phyloP scores from a whole-genome alignment of 1,139 yeast species.

The Taiozyma onychis region DNA sequence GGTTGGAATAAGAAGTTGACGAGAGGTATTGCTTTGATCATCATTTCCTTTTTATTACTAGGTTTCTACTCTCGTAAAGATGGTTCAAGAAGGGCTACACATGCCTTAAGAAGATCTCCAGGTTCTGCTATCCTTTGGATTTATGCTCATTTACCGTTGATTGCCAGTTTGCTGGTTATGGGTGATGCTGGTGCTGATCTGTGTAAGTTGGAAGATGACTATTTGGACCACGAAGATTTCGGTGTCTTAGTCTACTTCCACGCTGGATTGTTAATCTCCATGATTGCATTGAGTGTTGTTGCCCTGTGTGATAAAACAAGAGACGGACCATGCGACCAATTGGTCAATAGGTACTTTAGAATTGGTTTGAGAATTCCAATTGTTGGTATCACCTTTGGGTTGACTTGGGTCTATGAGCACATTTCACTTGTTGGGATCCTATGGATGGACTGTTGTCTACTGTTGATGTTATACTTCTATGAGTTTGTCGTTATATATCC shows the following conservation, averaged over 20 bases:
- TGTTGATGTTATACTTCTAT: slow-evolving; percentile 11
- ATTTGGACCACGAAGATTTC: slow-evolving; percentile 15
- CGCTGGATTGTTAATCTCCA: slow-evolving; percentile 16
- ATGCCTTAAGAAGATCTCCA: slow-evolving; percentile 49
- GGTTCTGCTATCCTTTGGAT: slow-evolving; percentile 44
- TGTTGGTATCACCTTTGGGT: slow-evolving; percentile 15
- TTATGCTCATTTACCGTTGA: slow-evolving; percentile 46
- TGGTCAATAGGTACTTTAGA: slow-evolving; percentile 11
- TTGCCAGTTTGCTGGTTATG: slow-evolving; percentile 46
- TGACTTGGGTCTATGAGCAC: slow-evolving; percentile 14
- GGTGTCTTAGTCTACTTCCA: slow-evolving; percentile 19
- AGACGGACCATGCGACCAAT: slow-evolving; percentile 9
- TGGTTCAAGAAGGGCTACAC: slow-evolving; percentile 43
- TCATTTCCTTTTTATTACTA: slow-evolving; percentile 45
- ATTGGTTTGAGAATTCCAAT: slow-evolving; percentile 20
- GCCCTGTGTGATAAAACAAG: slow-evolving; percentile 15
- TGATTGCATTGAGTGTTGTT: slow-evolving; percentile 9
- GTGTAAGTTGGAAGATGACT: slow-evolving; percentile 16
- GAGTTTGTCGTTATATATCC: slow-evolving; percentile 19
- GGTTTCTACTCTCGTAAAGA: slow-evolving; percentile 56
- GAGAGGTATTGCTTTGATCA: slow-evolving; percentile 44
- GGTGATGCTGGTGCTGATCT: slow-evolving; percentile 63
- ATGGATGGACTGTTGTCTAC: slow-evolving; percentile 17
- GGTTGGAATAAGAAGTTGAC: slow-evolving; percentile 42
- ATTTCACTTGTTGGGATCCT: slow-evolving; percentile 12